These are phyloP conservation scores for Chaetomiaceae sp. DNA, from an alignment of 2,329 filamentous ascomycete species.

Conservation along the genomic window DNA sequence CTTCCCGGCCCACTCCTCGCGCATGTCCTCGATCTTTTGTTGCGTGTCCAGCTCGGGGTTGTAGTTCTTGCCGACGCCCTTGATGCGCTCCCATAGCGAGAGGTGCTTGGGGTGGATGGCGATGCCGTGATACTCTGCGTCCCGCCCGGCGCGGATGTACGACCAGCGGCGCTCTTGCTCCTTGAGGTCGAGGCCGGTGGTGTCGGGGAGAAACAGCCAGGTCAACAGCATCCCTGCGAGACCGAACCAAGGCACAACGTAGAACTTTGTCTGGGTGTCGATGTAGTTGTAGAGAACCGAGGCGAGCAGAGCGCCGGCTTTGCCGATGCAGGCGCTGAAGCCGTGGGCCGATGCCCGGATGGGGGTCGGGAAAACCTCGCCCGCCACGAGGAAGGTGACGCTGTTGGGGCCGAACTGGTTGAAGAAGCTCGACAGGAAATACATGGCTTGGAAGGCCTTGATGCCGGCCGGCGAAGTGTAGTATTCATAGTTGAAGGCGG, in stretches of 20 bases:
- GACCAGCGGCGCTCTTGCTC: constrained; percentile 93
- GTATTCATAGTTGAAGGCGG: constrained; percentile 82
- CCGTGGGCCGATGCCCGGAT: constrained; percentile 92
- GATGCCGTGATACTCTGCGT: constrained; percentile 84
- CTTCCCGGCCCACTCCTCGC: constrained; percentile 55
- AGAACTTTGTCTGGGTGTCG: constrained; percentile 75
- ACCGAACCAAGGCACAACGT: constrained; percentile 93
- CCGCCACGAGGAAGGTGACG: constrained; percentile 92
- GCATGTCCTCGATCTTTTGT: constrained; percentile 80
- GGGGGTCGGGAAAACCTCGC: constrained; percentile 92
- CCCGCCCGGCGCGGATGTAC: constrained; percentile 75
- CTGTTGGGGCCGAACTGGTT: constrained; percentile 98
- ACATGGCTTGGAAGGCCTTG: constrained; percentile 94
- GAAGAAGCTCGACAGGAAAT: constrained; percentile 97
- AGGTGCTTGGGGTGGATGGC: constrained; percentile 87
- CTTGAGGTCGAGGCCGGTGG: constrained; percentile 91
- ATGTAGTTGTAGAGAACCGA: constrained; percentile 96
- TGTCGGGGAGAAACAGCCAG: constrained; percentile 86
- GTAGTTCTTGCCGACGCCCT: constrained; percentile 76
- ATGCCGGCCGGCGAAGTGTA: constrained; percentile 69
- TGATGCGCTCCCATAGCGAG: constrained; percentile 79
- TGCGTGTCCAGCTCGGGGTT: constrained; percentile 77
- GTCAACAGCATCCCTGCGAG: constrained; percentile 81
- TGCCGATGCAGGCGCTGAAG: constrained; percentile 87
- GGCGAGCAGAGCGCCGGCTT: constrained; percentile 80